These are phyloP conservation scores for Dryas drummondii DNA, from an alignment of 306 rosid genomes.

Conservation along the genomic window DNA sequence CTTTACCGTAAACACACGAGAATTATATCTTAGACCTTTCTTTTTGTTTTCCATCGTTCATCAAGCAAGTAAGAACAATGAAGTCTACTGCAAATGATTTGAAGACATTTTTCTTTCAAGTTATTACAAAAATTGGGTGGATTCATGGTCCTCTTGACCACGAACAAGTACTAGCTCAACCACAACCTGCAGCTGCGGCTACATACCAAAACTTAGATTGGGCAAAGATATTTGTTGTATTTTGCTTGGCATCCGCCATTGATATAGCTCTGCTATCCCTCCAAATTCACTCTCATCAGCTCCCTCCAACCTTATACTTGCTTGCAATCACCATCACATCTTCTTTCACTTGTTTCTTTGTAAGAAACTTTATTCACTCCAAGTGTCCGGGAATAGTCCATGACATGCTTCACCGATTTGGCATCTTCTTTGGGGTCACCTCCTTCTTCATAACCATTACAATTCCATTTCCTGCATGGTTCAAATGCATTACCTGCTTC, in stretches of 20 bases:
- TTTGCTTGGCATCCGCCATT: conserved; percentile 1
- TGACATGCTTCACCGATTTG: not conserved
- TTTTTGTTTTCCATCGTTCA: no score
- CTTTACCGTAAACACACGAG: no score
- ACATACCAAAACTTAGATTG: not conserved
- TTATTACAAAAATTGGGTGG: no score
- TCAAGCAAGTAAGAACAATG: no score
- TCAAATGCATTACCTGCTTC: not conserved
- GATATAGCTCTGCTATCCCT: not conserved
- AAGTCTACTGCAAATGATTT: no score
- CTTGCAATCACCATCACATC: not conserved
- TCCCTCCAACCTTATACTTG: not conserved
- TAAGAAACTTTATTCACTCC: not conserved
- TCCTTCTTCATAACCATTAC: not conserved
- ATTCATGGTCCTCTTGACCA: no score
- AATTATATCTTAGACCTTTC: no score
- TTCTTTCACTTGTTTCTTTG: conserved; percentile 5
- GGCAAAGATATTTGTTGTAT: not conserved
- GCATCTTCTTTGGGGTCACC: conserved; percentile 9
- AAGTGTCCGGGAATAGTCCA: not conserved
- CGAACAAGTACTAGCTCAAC: no score
- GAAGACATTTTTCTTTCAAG: no score
- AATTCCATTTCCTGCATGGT: not conserved
- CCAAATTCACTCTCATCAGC: not conserved
- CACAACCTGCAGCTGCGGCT: not conserved